Conservation (phyloP, 306 rosid species). For the Lupinus albus region DNA sequence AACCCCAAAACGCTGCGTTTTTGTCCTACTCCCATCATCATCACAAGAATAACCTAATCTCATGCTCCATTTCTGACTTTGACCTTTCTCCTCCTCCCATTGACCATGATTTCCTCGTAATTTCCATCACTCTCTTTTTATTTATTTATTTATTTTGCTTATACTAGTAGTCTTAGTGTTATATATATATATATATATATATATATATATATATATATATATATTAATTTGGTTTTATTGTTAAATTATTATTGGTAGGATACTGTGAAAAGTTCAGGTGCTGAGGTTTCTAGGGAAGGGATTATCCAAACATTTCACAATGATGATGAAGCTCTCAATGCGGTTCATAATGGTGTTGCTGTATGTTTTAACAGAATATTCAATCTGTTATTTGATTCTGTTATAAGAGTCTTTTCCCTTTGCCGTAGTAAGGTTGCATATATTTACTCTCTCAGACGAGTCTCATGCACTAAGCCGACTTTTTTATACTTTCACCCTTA, state of each 20-base stretch:
- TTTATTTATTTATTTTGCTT: neutral
- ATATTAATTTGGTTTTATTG: neutral
- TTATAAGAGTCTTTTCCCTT: neutral
- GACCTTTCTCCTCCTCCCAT: conserved; percentile 92
- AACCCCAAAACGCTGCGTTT: conserved; percentile 26
- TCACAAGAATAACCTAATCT: neutral
- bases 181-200: too few species aligned
- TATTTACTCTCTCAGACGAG: too few species aligned
- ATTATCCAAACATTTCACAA: conserved; percentile 69
- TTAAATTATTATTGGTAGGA: conserved; percentile 54
- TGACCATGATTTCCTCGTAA: conserved; percentile 79
- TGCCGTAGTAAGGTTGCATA: conserved; percentile 1
- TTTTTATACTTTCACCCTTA: too few species aligned
- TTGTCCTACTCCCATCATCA: neutral
- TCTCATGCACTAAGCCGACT: too few species aligned
- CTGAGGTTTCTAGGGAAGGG: conserved; percentile 68
- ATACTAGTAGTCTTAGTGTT: too few species aligned
- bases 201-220: too few species aligned
- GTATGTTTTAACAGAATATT: conserved; percentile 44
- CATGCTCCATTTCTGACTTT: conserved; percentile 39
- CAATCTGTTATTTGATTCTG: neutral
- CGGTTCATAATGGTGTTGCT: conserved; percentile 61
- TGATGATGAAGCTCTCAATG: conserved; percentile 80
- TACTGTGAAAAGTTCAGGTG: conserved; percentile 54
- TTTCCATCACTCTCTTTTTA: neutral